phyloP scores from a whole-genome alignment of 2,329 filamentous ascomycete genomes.

The Acarospora socialis region DNA sequence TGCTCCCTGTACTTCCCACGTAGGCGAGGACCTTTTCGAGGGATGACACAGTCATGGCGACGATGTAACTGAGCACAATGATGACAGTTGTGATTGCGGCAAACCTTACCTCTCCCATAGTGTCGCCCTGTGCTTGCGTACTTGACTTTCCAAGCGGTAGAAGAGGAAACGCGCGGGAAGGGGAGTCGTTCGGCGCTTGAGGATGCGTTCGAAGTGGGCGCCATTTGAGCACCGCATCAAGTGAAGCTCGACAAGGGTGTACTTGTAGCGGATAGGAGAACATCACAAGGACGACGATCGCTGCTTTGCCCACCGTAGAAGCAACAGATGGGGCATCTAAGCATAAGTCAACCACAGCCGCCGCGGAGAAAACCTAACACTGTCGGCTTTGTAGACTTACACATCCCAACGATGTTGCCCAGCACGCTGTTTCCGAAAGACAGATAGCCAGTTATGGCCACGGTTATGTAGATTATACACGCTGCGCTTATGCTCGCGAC shows the following conservation, averaged over 20 bases:
- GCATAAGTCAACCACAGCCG: background rate
- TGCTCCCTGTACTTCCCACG: conserved; percentile 86
- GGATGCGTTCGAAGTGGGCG: conserved; percentile 40
- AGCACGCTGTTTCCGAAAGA: conserved; percentile 83
- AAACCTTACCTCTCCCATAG: conserved; percentile 78
- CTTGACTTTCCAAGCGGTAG: conserved; percentile 20
- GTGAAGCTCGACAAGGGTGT: conserved; percentile 86
- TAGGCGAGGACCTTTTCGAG: conserved; percentile 88
- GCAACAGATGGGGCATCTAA: conserved; percentile 57
- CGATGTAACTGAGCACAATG: conserved; percentile 69
- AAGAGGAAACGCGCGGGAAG: conserved; percentile 28
- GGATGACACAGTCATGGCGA: conserved; percentile 79
- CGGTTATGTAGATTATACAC: conserved; percentile 74
- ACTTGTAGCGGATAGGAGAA: conserved; percentile 94
- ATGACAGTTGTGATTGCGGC: conserved; percentile 78
- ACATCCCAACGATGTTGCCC: conserved; percentile 92
- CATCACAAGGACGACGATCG: conserved; percentile 89
- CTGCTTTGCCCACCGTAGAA: conserved; percentile 84
- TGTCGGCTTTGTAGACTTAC: conserved; percentile 33
- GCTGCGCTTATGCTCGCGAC: conserved; percentile 74
- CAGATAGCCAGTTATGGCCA: conserved; percentile 88
- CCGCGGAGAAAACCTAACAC: background rate
- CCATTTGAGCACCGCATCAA: conserved; percentile 92
- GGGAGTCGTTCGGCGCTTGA: conserved; percentile 28
- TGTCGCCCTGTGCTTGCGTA: conserved; percentile 34